Evolutionary conservation across 2,329 filamentous ascomycete species (phyloP).

Genomic region (Cladosporium sp.): DNA sequence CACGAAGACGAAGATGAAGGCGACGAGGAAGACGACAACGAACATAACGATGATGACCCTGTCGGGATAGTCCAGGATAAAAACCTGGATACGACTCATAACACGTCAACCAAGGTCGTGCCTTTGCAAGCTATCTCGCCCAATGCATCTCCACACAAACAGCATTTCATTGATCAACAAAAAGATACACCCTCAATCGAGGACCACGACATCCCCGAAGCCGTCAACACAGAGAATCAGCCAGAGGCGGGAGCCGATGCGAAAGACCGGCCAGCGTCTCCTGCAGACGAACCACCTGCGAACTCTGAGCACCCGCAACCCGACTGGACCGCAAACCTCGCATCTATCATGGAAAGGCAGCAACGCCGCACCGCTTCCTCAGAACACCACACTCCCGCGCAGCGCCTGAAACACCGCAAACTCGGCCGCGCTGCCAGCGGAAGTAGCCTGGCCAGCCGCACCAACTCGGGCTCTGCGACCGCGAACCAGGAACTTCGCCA

Average conservation of each 20-base stretch:
- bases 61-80: slow-evolving; percentile 19
- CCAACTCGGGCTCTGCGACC: neutral
- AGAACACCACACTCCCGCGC: slow-evolving; percentile 16
- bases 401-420: slow-evolving; percentile 31
- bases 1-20: slow-evolving; percentile 31
- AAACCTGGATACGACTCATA: slow-evolving; percentile 17
- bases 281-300: neutral
- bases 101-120: neutral
- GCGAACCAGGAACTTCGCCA: neutral
- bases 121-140: slow-evolving; percentile 33
- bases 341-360: slow-evolving; percentile 14
- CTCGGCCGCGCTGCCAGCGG: slow-evolving; percentile 34
- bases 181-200: neutral
- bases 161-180: slow-evolving; percentile 4
- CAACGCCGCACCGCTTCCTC: slow-evolving; percentile 7
- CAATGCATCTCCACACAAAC: slow-evolving; percentile 28
- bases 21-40: slow-evolving; percentile 28
- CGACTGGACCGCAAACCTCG: slow-evolving; percentile 12
- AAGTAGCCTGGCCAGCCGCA: slow-evolving; percentile 14
- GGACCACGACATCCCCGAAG: neutral
- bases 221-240: neutral
- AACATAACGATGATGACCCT: neutral
- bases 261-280: neutral
- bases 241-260: neutral
- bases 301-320: neutral